Base-by-base conservation (phyloP, 768 basidiomycete genomes). In the Lanmaoa rubissima region DNA sequence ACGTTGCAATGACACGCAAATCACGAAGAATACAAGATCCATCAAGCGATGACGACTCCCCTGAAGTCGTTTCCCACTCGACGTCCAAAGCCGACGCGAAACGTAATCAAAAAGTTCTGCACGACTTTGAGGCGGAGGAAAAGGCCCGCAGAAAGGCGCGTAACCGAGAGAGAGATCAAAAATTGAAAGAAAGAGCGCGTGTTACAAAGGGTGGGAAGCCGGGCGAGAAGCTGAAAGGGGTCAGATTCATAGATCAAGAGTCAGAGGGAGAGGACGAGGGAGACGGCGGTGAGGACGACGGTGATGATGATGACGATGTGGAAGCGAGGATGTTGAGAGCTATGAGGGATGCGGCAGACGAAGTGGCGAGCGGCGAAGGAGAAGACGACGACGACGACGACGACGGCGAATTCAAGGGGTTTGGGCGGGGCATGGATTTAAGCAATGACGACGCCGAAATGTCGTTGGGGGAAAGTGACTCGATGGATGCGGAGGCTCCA, bases 61-160 rank as follows among this genome's bases (percentile, higher is more conserved):
- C 84, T 1, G 83, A 84, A 59, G 64, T 79, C 0, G 63, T 85
- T 17, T 72, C 81, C 0, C 78, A 79, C n/a, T 71, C 72, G 0
- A 64, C 74, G 5, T 79, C 82, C 26, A 84, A 79, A 63, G 74
- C 75, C 24, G 60, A 70, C 13, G 75, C 69, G 9, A 71, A 75
- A 56, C 73, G 70, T 40, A 68, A 69, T 47, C 69, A 76, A 28
- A 69, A 71, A n/a, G 72, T 72, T 5, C 59, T 79, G 1, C 68
- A 69, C 55, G 65, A 74, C 48, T 76, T 75, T 21, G 68, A 75
- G 36, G 68, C 62, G 9, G 71, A 66, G 8, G 75, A 75, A 62
- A 75, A 75, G 41, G 74, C 69, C 41, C 79, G 75, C 60, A 69
- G 64, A 60, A 81, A 78, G 62, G 72, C 72, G 26, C 69, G 70